These are phyloP conservation scores for Magnaporthiopsis rhizophila DNA, from an alignment of 2,329 filamentous ascomycete species.

Conservation along the genomic window DNA sequence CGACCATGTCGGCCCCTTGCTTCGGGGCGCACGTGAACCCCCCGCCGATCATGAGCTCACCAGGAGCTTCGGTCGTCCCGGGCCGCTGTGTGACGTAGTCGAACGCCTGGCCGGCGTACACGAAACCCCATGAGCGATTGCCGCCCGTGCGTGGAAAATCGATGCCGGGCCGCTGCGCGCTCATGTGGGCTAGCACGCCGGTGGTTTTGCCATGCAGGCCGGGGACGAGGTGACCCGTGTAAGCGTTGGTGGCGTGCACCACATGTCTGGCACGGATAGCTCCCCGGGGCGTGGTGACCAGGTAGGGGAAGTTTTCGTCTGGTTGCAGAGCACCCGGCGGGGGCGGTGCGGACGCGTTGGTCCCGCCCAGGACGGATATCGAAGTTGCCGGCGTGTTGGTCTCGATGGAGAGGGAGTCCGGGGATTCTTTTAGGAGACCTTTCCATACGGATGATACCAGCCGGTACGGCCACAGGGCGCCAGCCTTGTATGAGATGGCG, in stretches of 20 bases:
- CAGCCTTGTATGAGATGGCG: slow-evolving; percentile 36
- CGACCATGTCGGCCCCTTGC: slow-evolving; percentile 37
- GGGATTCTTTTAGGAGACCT: slow-evolving; percentile 26
- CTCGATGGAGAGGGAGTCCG: slow-evolving; percentile 10
- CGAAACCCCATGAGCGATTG: too few species aligned
- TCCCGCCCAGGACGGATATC: slow-evolving; percentile 45
- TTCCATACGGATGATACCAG: slow-evolving; percentile 39
- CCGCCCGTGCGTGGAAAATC: slow-evolving; percentile 17
- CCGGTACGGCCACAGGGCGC: slow-evolving; percentile 42
- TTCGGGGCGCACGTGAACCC: slow-evolving; percentile 35
- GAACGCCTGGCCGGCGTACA: too few species aligned
- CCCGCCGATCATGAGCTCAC: slow-evolving; percentile 47
- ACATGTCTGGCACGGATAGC: slow-evolving; percentile 14
- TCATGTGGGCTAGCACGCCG: slow-evolving; percentile 40
- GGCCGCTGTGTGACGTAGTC: too few species aligned
- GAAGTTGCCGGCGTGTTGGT: slow-evolving; percentile 22
- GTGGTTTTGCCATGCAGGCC: slow-evolving; percentile 35
- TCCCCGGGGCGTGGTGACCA: slow-evolving; percentile 16
- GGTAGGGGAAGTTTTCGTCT: slow-evolving; percentile 8
- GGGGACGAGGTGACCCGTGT: slow-evolving; percentile 16
- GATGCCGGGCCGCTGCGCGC: slow-evolving; percentile 34
- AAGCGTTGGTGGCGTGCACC: slow-evolving; percentile 21
- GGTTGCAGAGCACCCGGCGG: slow-evolving; percentile 31
- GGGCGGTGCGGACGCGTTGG: slow-evolving; percentile 43
- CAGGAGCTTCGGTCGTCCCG: slow-evolving; percentile 10